A percentile compares a stretch with the other conserved stretches of the same genome.
Conservation (phyloP, 2,329 filamentous ascomycete species). For the Ampelomyces quisqualis region DNA sequence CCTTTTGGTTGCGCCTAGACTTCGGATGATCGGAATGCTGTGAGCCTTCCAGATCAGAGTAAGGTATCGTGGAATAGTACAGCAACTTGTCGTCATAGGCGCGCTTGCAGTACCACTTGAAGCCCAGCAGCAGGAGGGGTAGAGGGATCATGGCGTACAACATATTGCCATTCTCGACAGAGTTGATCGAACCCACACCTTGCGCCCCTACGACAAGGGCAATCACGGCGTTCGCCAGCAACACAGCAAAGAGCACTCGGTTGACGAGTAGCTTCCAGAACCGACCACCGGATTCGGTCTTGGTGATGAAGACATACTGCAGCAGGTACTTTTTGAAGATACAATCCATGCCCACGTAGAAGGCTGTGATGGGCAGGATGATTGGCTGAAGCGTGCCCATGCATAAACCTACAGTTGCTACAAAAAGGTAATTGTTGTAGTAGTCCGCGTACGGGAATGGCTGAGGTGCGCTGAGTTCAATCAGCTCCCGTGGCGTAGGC, state of each 20-base stretch:
- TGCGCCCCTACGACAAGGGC: conserved; percentile 74
- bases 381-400: conserved; percentile 85
- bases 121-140: conserved; percentile 72
- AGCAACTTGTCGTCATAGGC: conserved; percentile 76
- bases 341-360: conserved; percentile 84
- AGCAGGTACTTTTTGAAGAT: conserved; percentile 93
- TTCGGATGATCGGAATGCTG: conserved; percentile 41
- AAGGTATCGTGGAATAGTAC: conserved; percentile 67
- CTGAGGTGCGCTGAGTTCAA: conserved; percentile 88
- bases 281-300: conserved; percentile 89
- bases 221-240: conserved; percentile 76
- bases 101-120: conserved; percentile 80
- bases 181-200: conserved; percentile 52
- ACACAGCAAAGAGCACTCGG: conserved; percentile 77
- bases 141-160: conserved; percentile 72
- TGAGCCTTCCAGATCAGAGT: conserved; percentile 53
- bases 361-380: conserved; percentile 77
- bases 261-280: conserved; percentile 93
- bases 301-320: conserved; percentile 83
- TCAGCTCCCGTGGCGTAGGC: conserved; percentile 86
- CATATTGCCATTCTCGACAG: conserved; percentile 47
- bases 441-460: conserved; percentile 93
- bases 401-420: conserved; percentile 80
- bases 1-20: conserved; percentile 56
- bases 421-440: conserved; percentile 97